A percentile compares a stretch with the other conserved stretches of the same genome.
These are phyloP conservation scores for Schizopora paradoxa DNA, from an alignment of 1,284 basidiomycete genomes.

Conservation along the genomic window DNA sequence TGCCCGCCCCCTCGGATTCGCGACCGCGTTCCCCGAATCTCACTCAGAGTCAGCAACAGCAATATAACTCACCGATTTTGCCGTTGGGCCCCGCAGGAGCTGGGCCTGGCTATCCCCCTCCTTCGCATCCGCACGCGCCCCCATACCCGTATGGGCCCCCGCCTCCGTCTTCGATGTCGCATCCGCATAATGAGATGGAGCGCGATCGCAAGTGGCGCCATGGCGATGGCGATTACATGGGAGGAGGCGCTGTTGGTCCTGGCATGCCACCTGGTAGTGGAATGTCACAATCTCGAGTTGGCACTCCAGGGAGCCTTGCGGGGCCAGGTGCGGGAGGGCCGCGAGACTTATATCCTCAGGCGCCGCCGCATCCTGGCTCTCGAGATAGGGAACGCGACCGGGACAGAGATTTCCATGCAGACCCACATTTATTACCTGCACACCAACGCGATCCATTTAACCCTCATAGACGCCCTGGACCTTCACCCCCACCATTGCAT, in stretches of 20 bases:
- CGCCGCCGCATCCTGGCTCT: no score
- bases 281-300: no score
- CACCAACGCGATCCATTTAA: constrained; percentile 4
- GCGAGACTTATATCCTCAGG: no score
- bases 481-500: neutral
- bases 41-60: constrained; percentile 9
- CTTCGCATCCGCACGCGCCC: constrained; percentile 2
- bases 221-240: no score
- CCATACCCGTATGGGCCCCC: constrained; percentile 10
- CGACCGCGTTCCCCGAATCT: neutral
- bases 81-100: constrained; percentile 1
- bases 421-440: neutral
- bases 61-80: constrained; percentile 1
- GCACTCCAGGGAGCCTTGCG: no score
- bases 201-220: no score
- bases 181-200: no score
- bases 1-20: constrained; percentile 2
- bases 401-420: no score
- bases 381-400: no score
- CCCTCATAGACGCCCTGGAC: constrained; percentile 4
- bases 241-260: no score
- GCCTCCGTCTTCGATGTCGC: constrained; percentile 7
- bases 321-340: no score
- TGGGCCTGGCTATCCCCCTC: neutral
- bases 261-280: no score